These are phyloP conservation scores for Metschnikowia sp. DNA, from an alignment of 805 yeast genomes.

Conservation along the genomic window DNA sequence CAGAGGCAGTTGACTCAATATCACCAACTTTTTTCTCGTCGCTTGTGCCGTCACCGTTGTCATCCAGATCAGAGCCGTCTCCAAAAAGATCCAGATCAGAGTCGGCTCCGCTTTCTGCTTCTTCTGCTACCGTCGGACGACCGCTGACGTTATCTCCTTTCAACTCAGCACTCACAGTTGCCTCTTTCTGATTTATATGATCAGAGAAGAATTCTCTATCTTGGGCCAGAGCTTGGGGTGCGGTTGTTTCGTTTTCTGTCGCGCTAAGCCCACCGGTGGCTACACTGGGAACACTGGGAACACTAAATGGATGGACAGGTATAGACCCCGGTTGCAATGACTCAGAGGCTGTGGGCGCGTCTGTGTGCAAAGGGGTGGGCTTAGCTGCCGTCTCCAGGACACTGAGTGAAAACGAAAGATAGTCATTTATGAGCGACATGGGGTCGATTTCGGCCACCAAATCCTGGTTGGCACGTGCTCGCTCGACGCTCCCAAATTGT, in stretches of 20 bases:
- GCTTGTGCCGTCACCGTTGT: not conserved
- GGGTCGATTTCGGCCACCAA: slow-evolving; percentile 22
- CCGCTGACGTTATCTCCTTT: not conserved
- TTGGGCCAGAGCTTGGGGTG: too few species aligned
- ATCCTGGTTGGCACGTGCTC: not conserved
- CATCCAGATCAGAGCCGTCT: slow-evolving; percentile 14
- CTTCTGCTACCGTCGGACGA: not conserved
- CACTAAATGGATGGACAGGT: slow-evolving; percentile 11
- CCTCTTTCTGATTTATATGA: too few species aligned
- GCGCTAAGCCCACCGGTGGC: not conserved
- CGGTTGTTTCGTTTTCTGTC: not conserved
- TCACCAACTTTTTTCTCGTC: not conserved
- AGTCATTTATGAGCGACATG: slow-evolving; percentile 31
- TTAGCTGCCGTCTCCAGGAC: slow-evolving; percentile 17
- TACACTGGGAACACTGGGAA: slow-evolving; percentile 12
- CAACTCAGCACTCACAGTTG: not conserved
- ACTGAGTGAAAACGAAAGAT: slow-evolving; percentile 18
- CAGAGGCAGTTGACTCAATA: not conserved
- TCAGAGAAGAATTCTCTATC: too few species aligned
- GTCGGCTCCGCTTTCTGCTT: not conserved
- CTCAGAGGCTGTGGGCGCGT: not conserved
- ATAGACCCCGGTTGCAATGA: not conserved
- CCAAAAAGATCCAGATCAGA: slow-evolving; percentile 19
- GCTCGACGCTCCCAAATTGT: slow-evolving; percentile 41
- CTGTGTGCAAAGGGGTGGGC: not conserved